These are phyloP conservation scores for Colletotrichum sp. DNA, from an alignment of 2,329 filamentous ascomycete genomes.

Conservation along the genomic window DNA sequence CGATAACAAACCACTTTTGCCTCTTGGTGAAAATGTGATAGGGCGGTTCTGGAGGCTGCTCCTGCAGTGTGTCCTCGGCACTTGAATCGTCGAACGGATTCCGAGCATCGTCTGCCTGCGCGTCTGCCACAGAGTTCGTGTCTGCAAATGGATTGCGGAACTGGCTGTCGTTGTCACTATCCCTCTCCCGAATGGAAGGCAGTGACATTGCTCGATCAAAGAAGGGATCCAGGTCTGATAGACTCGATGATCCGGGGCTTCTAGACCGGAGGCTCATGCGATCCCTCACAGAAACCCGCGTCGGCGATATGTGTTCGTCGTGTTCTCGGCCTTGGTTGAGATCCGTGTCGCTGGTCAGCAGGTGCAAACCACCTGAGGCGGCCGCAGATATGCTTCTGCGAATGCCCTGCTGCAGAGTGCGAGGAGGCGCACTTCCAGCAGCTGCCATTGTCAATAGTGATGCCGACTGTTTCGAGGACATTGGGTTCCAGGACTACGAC, in stretches of 20 bases:
- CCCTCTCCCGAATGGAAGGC: background rate
- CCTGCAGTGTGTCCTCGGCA: background rate
- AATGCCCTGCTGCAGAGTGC: background rate
- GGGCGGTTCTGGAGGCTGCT: background rate
- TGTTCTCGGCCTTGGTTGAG: background rate
- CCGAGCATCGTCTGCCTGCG: background rate
- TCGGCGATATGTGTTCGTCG: background rate
- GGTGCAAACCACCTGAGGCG: background rate
- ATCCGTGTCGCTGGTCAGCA: conserved; percentile 2
- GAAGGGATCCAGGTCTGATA: background rate
- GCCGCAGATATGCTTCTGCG: background rate
- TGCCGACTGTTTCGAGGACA: background rate
- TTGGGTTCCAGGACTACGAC: background rate
- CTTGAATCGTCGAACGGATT: background rate
- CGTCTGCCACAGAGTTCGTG: background rate
- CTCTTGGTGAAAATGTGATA: conserved; percentile 40
- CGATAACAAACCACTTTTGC: conserved; percentile 51
- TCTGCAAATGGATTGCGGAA: background rate
- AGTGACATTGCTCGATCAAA: background rate
- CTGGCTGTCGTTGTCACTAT: background rate
- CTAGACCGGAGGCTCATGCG: background rate
- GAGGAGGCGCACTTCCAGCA: background rate
- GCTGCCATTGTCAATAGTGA: background rate
- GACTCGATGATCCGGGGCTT: background rate
- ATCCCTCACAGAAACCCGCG: background rate